phyloP scores from a whole-genome alignment of 345 rosid genomes.

The Melaleuca alternifolia region DNA sequence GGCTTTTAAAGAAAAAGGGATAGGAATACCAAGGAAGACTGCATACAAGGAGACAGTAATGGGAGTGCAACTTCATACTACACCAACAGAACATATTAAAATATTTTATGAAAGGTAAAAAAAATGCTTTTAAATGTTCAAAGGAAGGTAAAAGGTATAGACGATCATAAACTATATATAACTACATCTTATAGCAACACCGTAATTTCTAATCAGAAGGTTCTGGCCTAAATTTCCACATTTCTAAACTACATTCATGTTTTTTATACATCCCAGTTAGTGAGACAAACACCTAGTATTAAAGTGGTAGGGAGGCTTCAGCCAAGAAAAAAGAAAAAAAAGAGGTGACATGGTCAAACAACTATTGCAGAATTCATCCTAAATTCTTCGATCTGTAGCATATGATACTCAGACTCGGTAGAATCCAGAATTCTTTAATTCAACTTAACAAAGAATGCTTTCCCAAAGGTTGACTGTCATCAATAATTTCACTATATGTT shows the following conservation, averaged over 20 bases:
- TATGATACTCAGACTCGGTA: neutral
- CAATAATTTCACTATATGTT: neutral
- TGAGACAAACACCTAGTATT: neutral
- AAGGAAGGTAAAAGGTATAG: neutral
- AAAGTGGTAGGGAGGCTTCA: neutral
- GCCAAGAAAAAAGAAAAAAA: neutral
- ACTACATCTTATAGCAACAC: neutral
- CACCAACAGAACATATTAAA: neutral
- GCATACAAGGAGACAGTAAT: neutral
- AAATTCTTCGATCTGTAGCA: neutral
- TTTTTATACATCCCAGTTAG: neutral
- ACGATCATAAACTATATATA: neutral
- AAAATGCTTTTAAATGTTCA: neutral
- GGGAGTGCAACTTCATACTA: neutral
- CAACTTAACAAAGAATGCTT: neutral
- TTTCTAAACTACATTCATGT: neutral
- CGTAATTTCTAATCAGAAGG: neutral
- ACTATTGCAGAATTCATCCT: neutral
- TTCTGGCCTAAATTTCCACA: neutral
- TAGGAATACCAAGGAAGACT: neutral
- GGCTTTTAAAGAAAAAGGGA: neutral
- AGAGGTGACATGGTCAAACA: neutral
- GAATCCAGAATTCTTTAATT: neutral
- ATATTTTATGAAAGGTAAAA: neutral
- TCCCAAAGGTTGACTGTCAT: neutral